These are phyloP conservation scores for Lactarius sanguifluus DNA, from an alignment of 768 basidiomycete genomes.

Conservation along the genomic window DNA sequence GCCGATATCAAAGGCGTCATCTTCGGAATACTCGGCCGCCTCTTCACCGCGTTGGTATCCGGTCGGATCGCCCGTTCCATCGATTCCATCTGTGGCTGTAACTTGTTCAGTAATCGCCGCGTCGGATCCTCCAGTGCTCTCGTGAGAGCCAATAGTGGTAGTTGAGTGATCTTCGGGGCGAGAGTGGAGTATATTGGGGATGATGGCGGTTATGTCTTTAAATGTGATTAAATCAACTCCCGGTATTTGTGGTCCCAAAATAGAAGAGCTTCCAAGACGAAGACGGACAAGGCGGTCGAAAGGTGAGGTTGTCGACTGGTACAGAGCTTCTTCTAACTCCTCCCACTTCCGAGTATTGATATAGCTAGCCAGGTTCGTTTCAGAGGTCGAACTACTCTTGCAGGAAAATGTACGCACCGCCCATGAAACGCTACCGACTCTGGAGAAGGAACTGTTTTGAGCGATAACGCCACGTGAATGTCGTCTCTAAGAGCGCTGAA, in stretches of 20 bases:
- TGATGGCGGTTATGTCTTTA: not conserved
- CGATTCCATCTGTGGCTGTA: not conserved
- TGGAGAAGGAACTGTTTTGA: not conserved
- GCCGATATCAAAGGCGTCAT: not conserved
- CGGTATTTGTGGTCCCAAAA: not conserved
- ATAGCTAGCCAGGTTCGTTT: slow-evolving; percentile 7
- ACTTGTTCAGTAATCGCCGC: not conserved
- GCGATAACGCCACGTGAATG: slow-evolving; percentile 5
- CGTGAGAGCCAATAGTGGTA: not conserved
- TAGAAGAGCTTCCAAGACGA: not conserved
- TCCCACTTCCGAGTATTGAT: not conserved
- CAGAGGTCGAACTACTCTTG: not conserved
- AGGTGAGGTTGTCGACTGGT: slow-evolving; percentile 5
- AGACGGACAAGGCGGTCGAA: slow-evolving; percentile 21
- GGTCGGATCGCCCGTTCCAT: not conserved
- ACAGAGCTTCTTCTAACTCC: slow-evolving; percentile 2
- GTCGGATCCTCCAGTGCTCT: not conserved
- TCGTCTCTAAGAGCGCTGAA: slow-evolving; percentile 1
- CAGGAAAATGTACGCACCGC: not conserved
- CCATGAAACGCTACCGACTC: slow-evolving; percentile 10
- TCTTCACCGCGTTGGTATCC: not conserved
- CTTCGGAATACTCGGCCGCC: slow-evolving; percentile 6
- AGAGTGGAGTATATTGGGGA: slow-evolving; percentile 5
- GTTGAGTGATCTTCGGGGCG: not conserved
- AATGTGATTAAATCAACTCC: slow-evolving; percentile 9